A percentile compares a stretch with the other conserved stretches of the same genome.
These are phyloP conservation scores for Parafenestella ontariensis DNA, from an alignment of 2,329 filamentous ascomycete genomes.

Conservation along the genomic window DNA sequence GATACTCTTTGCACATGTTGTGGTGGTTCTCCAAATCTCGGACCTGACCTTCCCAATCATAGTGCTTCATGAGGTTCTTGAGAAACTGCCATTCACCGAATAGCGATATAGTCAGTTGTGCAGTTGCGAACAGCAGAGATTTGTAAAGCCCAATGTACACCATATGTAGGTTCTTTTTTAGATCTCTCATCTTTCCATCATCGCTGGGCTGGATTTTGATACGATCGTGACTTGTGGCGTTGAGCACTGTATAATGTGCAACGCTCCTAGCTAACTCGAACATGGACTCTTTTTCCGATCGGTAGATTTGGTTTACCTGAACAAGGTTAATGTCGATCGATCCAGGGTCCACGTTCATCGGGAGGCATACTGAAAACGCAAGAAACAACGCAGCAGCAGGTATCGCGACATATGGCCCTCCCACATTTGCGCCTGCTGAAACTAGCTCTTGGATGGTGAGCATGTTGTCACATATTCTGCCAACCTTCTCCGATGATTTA, in stretches of 20 bases:
- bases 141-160: conserved; percentile 23
- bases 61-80: conserved; percentile 20
- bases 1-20: conserved; percentile 7
- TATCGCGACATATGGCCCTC: conserved; percentile 25
- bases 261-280: conserved; percentile 18
- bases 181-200: conserved; percentile 15
- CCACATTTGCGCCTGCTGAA: conserved; percentile 17
- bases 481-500: conserved; percentile 13
- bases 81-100: conserved; percentile 18
- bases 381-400: conserved; percentile 23
- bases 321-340: not conserved
- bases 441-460: conserved; percentile 20
- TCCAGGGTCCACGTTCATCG: too few relatives aligned
- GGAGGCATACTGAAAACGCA: conserved; percentile 19
- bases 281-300: conserved; percentile 16
- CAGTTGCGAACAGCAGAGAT: conserved; percentile 14
- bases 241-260: conserved; percentile 19
- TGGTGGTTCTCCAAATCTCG: conserved; percentile 15
- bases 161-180: conserved; percentile 17
- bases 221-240: conserved; percentile 16
- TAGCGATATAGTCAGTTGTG: conserved; percentile 21
- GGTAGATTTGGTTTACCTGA: conserved; percentile 22
- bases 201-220: conserved; percentile 9
- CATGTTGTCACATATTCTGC: conserved; percentile 17
- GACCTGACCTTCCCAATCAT: conserved; percentile 25